Conservation (phyloP, 257 asterid species). For the Solanum chilense region DNA sequence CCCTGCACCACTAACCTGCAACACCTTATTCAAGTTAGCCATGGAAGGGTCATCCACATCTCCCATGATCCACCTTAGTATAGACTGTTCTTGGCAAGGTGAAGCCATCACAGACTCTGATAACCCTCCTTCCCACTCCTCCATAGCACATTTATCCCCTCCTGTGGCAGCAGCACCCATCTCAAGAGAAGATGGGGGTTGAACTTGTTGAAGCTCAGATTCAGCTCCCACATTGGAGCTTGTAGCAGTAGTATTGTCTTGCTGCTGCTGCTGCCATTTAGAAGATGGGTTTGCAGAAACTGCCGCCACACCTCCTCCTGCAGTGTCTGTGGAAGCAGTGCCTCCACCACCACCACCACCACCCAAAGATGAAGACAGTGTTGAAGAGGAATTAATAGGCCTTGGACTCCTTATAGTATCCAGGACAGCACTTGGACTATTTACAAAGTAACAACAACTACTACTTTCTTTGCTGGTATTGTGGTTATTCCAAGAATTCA, state of each 20-base stretch:
- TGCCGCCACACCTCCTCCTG: conserved; percentile 61
- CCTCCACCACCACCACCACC: conserved; percentile 44
- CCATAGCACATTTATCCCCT: conserved; percentile 52
- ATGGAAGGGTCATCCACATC: conserved; percentile 81
- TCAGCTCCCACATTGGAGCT: conserved; percentile 64
- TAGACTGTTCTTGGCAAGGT: conserved; percentile 65
- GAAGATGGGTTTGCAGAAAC: conserved; percentile 60
- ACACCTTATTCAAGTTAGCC: conserved; percentile 42
- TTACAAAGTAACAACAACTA: conserved; percentile 17
- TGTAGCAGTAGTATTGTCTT: conserved; percentile 59
- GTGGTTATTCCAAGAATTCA: conserved; percentile 2
- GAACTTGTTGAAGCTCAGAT: conserved; percentile 35
- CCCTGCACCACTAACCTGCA: conserved; percentile 42
- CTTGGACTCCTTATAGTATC: conserved; percentile 62
- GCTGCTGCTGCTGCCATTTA: conserved; percentile 52
- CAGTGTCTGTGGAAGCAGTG: conserved; percentile 51
- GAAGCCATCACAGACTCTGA: conserved; percentile 61
- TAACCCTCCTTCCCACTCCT: conserved; percentile 85
- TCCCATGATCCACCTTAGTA: conserved; percentile 81
- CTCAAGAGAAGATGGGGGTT: conserved; percentile 54
- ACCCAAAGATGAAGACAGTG: conserved; percentile 76
- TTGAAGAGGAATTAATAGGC: conserved; percentile 64
- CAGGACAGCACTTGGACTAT: conserved; percentile 51
- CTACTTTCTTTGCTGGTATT: conserved; percentile 1
- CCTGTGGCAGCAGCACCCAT: conserved; percentile 18